Conservation (phyloP, 495 filamentous ascomycete species). For the Penicillium coprophilum region DNA sequence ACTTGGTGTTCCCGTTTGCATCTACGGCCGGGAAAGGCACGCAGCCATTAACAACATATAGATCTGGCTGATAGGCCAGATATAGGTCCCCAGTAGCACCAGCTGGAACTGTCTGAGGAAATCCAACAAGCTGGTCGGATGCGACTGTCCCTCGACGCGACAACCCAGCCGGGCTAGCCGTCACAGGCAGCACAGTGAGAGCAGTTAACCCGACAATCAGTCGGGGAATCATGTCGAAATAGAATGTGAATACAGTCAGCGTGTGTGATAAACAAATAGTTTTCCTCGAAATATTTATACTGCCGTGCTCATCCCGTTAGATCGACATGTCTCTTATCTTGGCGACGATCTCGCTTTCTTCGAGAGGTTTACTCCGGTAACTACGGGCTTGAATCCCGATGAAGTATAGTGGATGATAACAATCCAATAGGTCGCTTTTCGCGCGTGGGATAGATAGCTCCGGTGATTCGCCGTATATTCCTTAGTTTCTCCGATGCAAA, state of each 20-base stretch:
- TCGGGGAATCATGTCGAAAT: constrained; percentile 10
- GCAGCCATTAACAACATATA: constrained; percentile 53
- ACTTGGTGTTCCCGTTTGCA: constrained; percentile 49
- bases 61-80: constrained; percentile 49
- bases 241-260: background rate
- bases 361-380: background rate
- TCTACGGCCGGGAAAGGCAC: constrained; percentile 57
- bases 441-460: constrained; percentile 2
- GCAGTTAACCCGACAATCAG: constrained; percentile 4
- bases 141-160: constrained; percentile 37
- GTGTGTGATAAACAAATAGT: background rate
- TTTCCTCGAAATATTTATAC: background rate
- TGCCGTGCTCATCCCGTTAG: background rate
- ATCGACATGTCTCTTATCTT: background rate
- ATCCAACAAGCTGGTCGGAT: constrained; percentile 46
- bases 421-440: background rate
- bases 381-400: constrained; percentile 21
- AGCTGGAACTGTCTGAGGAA: constrained; percentile 48
- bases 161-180: constrained; percentile 15
- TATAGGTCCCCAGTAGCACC: constrained; percentile 42
- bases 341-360: background rate
- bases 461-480: constrained; percentile 1
- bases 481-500: background rate
- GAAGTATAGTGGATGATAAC: constrained; percentile 13
- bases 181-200: constrained; percentile 23